Percentiles rank a stretch among this genome's conserved stretches.
phyloP scores from a whole-genome alignment of 257 asterid species.

The Schizonepeta tenuifolia region DNA sequence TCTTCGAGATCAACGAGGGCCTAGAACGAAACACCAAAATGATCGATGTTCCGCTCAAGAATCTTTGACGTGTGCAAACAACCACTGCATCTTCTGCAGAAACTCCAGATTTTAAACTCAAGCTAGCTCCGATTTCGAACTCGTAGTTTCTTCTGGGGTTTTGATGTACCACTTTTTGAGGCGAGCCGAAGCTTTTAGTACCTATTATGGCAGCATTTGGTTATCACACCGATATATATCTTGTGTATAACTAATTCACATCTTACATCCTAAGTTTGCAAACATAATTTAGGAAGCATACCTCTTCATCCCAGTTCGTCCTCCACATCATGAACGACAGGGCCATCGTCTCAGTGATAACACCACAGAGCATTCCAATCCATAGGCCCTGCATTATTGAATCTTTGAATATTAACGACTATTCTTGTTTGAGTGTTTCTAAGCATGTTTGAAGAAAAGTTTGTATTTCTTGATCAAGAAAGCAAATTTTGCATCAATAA shows the following conservation, averaged over 20 bases:
- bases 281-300: conserved; percentile 24
- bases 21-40: background rate
- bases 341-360: conserved; percentile 55
- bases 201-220: conserved; percentile 28
- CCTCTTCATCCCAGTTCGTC: conserved; percentile 78
- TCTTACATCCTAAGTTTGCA: background rate
- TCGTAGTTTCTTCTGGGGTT: conserved; percentile 52
- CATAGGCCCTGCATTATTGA: conserved; percentile 66
- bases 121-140: conserved; percentile 37
- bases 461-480: background rate
- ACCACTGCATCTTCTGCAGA: conserved; percentile 5
- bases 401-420: background rate
- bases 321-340: conserved; percentile 73
- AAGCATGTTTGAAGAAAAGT: background rate
- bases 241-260: background rate
- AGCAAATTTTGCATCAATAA: background rate
- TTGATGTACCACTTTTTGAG: conserved; percentile 59
- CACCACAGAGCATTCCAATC: conserved; percentile 77
- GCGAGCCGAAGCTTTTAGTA: conserved; percentile 50
- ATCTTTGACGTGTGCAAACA: background rate
- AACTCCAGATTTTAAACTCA: conserved; percentile 32
- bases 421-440: background rate
- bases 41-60: background rate
- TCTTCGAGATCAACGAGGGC: background rate
- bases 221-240: background rate